These are phyloP conservation scores for Apiospora hydei DNA, from an alignment of 2,329 filamentous ascomycete species.

Conservation along the genomic window DNA sequence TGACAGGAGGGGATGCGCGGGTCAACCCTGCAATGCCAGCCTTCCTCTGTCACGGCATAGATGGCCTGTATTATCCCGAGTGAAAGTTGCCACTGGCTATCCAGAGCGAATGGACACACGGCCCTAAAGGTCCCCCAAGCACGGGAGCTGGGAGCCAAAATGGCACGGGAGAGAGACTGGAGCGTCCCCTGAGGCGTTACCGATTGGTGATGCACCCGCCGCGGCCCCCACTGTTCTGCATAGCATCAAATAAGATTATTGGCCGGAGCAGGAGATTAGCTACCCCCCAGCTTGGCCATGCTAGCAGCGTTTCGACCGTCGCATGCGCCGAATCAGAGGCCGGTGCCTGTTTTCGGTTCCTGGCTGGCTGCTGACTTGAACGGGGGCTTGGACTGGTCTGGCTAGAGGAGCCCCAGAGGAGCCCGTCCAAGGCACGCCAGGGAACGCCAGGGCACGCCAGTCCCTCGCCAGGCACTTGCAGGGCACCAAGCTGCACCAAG, in stretches of 20 bases:
- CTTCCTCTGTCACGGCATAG: neutral
- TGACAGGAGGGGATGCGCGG: neutral
- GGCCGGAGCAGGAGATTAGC: slow-evolving; percentile 25
- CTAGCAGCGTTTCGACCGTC: slow-evolving; percentile 26
- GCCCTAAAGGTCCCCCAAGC: neutral
- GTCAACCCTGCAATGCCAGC: neutral
- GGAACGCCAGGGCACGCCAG: neutral
- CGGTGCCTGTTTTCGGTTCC: slow-evolving; percentile 34
- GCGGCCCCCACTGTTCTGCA: neutral
- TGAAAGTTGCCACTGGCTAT: neutral
- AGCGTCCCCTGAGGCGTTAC: slow-evolving; percentile 15
- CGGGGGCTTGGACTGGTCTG: slow-evolving; percentile 21
- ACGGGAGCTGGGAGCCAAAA: neutral
- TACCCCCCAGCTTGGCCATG: slow-evolving; percentile 16
- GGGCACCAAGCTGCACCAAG: neutral
- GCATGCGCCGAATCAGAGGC: slow-evolving; percentile 35
- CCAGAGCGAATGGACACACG: slow-evolving; percentile 7
- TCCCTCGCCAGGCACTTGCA: too few species aligned
- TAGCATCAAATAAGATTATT: slow-evolving; percentile 21
- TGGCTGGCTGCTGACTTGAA: slow-evolving; percentile 14
- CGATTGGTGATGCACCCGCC: slow-evolving; percentile 18
- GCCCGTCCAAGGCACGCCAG: slow-evolving; percentile 16
- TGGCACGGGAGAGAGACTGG: slow-evolving; percentile 1
- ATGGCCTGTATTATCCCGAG: neutral
- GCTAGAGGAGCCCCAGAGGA: slow-evolving; percentile 20